These are phyloP conservation scores for Cystoderma amianthinum DNA, from an alignment of 768 basidiomycete species.

Conservation along the genomic window DNA sequence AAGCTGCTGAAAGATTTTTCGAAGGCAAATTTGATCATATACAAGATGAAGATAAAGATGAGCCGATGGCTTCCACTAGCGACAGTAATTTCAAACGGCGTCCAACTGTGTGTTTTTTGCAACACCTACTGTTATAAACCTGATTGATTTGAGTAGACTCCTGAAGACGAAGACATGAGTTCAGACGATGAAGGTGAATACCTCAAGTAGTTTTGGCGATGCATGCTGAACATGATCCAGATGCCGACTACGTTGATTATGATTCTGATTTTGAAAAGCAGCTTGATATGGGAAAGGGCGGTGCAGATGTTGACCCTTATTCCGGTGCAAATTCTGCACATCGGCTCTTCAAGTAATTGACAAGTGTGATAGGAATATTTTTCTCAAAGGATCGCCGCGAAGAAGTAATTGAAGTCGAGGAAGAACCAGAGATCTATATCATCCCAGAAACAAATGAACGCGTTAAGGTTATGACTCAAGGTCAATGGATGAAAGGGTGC, in stretches of 20 bases:
- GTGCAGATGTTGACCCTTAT: constrained; percentile 78
- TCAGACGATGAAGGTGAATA: constrained; percentile 41
- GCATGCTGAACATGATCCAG: constrained; percentile 8
- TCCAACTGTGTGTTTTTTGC: constrained; percentile 19
- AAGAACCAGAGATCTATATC: constrained; percentile 51
- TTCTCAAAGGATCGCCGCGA: constrained; percentile 92
- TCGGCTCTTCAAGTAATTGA: constrained; percentile 6
- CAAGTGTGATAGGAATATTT: constrained; percentile 62
- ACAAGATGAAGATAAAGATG: constrained; percentile 50
- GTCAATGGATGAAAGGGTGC: constrained; percentile 97
- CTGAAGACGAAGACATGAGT: constrained; percentile 46
- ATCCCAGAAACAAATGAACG: constrained; percentile 35
- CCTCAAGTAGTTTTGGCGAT: no score
- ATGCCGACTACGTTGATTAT: constrained; percentile 67
- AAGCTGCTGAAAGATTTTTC: constrained; percentile 82
- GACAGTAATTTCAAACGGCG: constrained; percentile 15
- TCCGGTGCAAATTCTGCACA: constrained; percentile 46
- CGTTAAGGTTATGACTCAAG: constrained; percentile 73
- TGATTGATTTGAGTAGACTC: constrained; percentile 34
- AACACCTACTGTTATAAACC: background rate
- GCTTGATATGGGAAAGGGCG: constrained; percentile 28
- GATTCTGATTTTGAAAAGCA: constrained; percentile 70
- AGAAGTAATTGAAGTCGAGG: constrained; percentile 88
- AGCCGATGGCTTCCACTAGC: constrained; percentile 30
- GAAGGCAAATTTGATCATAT: constrained; percentile 80